Evolutionary conservation across 257 asterid species (phyloP).

Genomic region (Fraxinus pennsylvanica): DNA sequence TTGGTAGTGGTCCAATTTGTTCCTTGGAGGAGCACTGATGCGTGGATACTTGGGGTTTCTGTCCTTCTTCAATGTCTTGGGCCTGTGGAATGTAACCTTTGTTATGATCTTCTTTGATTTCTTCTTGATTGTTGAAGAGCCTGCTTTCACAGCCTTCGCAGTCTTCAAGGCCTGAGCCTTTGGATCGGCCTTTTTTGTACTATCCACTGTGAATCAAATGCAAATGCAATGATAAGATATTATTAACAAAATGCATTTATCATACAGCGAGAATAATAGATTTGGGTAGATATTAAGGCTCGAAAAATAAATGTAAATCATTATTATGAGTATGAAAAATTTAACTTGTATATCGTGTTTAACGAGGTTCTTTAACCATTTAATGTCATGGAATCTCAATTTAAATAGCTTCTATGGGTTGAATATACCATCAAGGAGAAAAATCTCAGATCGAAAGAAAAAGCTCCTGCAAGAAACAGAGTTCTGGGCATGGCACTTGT

Average conservation of each 20-base stretch:
- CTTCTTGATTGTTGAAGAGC: no score
- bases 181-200: conserved; percentile 30
- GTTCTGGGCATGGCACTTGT: background rate
- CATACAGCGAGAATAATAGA: background rate
- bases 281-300: background rate
- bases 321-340: background rate
- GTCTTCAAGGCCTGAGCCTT: conserved; percentile 32
- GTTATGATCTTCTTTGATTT: no score
- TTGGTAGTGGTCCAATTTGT: conserved; percentile 29
- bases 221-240: background rate
- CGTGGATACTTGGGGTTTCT: no score
- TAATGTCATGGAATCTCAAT: background rate
- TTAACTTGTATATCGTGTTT: background rate
- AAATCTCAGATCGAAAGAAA: no score
- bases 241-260: background rate
- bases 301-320: background rate
- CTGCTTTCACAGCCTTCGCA: conserved; percentile 28
- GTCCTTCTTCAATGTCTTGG: no score
- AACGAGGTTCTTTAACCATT: background rate
- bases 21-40: no score
- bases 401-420: background rate
- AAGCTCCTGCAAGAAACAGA: background rate
- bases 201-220: conserved; percentile 15
- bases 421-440: background rate
- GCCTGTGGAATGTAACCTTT: no score